These are phyloP conservation scores for Wickerhamomyces sp. DNA, from an alignment of 1,139 yeast species.

Conservation along the genomic window DNA sequence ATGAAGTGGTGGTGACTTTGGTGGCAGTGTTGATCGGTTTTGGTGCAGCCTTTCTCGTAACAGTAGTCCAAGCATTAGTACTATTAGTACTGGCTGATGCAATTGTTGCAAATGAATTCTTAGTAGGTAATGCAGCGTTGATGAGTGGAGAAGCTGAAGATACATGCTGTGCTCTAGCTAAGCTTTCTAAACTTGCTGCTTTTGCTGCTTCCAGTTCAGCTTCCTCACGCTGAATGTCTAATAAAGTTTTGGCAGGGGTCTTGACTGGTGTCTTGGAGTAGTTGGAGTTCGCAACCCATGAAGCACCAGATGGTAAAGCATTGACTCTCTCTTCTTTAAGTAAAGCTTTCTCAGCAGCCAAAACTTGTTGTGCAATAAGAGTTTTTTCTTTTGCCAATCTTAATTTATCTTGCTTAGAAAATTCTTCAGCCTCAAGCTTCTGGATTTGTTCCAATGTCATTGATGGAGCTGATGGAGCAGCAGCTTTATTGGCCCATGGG, in stretches of 20 bases:
- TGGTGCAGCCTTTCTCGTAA: conserved; percentile 22
- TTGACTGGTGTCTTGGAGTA: conserved; percentile 19
- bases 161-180: conserved; percentile 15
- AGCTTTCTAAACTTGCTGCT: conserved; percentile 16
- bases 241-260: conserved; percentile 36
- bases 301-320: conserved; percentile 19
- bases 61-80: conserved; percentile 33
- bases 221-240: conserved; percentile 48
- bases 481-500: conserved; percentile 49
- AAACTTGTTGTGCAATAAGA: conserved; percentile 27
- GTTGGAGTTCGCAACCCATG: too few relatives aligned
- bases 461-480: conserved; percentile 36
- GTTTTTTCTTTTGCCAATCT: conserved; percentile 26
- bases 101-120: conserved; percentile 20
- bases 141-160: conserved; percentile 26
- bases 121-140: conserved; percentile 9
- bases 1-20: conserved; percentile 7
- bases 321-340: conserved; percentile 24
- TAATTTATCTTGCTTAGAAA: conserved; percentile 28
- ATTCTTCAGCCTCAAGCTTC: conserved; percentile 56
- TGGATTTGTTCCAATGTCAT: conserved; percentile 68
- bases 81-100: conserved; percentile 14
- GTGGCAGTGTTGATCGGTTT: conserved; percentile 16
- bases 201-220: conserved; percentile 27
- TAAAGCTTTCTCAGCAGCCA: conserved; percentile 20